phyloP scores from a whole-genome alignment of 805 yeast species.

The Kazachstania viticola region DNA sequence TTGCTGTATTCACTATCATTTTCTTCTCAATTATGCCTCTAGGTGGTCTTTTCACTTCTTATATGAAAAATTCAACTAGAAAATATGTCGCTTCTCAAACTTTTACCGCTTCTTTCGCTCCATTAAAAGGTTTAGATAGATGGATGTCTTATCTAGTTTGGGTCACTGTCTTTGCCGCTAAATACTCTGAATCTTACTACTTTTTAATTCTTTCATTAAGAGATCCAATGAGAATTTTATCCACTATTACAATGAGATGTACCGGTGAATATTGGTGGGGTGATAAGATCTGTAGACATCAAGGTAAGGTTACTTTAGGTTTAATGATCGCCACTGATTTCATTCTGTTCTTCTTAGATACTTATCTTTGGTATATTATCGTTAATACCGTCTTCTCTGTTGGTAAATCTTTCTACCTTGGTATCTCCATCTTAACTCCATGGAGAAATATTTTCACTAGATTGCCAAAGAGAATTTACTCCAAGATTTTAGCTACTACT shows the following conservation, averaged over 20 bases:
- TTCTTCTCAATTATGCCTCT: constrained; percentile 93
- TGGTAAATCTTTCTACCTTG: constrained; percentile 95
- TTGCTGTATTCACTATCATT: constrained; percentile 71
- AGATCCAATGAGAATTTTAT: constrained; percentile 88
- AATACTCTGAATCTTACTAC: constrained; percentile 82
- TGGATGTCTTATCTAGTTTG: constrained; percentile 92
- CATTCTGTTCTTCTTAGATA: constrained; percentile 94
- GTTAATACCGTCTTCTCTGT: constrained; percentile 91
- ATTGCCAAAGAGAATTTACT: constrained; percentile 96
- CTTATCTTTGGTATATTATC: constrained; percentile 97
- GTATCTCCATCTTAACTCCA: constrained; percentile 97
- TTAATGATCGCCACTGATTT: constrained; percentile 88
- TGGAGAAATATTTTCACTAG: constrained; percentile 99
- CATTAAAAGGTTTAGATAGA: constrained; percentile 79
- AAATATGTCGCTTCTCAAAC: constrained; percentile 88
- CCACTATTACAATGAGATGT: constrained; percentile 85
- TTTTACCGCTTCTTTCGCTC: constrained; percentile 84
- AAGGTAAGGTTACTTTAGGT: constrained; percentile 81
- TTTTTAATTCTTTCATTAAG: constrained; percentile 79
- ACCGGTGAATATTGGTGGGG: constrained; percentile 85
- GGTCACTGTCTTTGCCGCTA: constrained; percentile 81
- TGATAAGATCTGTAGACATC: constrained; percentile 68
- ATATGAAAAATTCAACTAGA: constrained; percentile 77
- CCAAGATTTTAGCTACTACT: constrained; percentile 93
- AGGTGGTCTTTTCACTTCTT: constrained; percentile 91